Percentiles rank a stretch among this genome's conserved stretches.
phyloP scores from a whole-genome alignment of 1,284 basidiomycete species.

The Gomphus sp. region DNA sequence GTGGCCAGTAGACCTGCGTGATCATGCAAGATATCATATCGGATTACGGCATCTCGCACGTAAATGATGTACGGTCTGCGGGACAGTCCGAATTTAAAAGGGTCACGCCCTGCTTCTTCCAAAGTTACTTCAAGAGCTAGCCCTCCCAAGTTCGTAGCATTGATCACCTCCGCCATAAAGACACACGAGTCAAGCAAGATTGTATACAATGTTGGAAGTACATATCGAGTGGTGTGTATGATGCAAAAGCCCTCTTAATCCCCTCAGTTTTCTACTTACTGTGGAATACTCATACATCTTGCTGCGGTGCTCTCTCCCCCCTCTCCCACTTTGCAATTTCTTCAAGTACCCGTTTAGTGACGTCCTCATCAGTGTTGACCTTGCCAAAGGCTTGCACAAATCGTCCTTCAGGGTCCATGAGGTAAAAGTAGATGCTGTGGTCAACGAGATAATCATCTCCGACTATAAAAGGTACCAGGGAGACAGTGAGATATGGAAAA shows the following conservation, averaged over 20 bases:
- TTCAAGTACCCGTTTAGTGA: conserved; percentile 50
- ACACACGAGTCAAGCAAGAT: no score
- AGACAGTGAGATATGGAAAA: background rate
- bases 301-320: conserved; percentile 6
- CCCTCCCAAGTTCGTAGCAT: background rate
- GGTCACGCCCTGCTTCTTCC: no score
- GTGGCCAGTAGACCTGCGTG: no score
- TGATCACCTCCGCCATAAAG: no score
- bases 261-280: background rate
- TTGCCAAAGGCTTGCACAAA: conserved; percentile 98
- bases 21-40: no score
- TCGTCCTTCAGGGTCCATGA: conserved; percentile 93
- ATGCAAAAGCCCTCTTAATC: background rate
- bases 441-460: conserved; percentile 89
- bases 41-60: no score
- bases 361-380: conserved; percentile 62
- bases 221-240: background rate
- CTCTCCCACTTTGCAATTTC: conserved; percentile 50
- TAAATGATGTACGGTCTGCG: no score
- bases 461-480: background rate
- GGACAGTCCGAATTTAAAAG: no score
- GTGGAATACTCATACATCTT: background rate
- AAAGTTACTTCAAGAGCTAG: background rate
- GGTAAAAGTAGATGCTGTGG: conserved; percentile 95
- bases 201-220: background rate